Evolutionary conservation across 805 yeast species (phyloP).

Genomic region (Lipomyces yamadae): DNA sequence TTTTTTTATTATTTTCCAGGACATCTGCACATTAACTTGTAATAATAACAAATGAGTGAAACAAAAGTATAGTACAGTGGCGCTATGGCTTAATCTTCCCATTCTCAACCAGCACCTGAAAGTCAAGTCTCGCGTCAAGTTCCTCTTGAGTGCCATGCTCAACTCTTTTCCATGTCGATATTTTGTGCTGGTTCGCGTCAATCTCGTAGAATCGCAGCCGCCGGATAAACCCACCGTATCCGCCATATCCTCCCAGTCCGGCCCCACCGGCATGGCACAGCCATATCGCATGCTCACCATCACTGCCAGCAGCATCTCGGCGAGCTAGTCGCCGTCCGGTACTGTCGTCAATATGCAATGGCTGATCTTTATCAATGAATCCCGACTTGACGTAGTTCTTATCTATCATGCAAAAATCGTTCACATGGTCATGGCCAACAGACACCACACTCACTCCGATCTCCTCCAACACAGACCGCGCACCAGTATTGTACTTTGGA

Average conservation of each 20-base stretch:
- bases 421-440: conserved; percentile 96
- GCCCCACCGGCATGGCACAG: conserved; percentile 92
- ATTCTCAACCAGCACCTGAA: conserved; percentile 54
- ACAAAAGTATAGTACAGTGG: conserved; percentile 2
- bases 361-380: conserved; percentile 38
- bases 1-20: too few species aligned
- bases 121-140: conserved; percentile 52
- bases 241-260: conserved; percentile 97
- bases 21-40: too few species aligned
- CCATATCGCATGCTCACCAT: conserved; percentile 58
- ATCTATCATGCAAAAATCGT: conserved; percentile 82
- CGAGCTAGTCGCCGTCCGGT: conserved; percentile 1
- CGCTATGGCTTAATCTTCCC: conserved; percentile 47
- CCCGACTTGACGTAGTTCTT: conserved; percentile 43
- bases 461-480: conserved; percentile 60
- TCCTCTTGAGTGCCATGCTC: conserved; percentile 55
- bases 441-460: conserved; percentile 74
- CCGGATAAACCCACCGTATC: conserved; percentile 86
- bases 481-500: conserved; percentile 71
- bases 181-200: conserved; percentile 54
- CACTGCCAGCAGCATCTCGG: conserved; percentile 2
- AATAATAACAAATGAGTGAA: not conserved
- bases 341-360: not conserved
- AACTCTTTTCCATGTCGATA: conserved; percentile 74
- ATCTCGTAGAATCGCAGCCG: conserved; percentile 75